Evolutionary conservation across 345 rosid species (phyloP), one percentile per base, ranked within the genome.

Genomic region (Ceriops zippeliana): DNA sequence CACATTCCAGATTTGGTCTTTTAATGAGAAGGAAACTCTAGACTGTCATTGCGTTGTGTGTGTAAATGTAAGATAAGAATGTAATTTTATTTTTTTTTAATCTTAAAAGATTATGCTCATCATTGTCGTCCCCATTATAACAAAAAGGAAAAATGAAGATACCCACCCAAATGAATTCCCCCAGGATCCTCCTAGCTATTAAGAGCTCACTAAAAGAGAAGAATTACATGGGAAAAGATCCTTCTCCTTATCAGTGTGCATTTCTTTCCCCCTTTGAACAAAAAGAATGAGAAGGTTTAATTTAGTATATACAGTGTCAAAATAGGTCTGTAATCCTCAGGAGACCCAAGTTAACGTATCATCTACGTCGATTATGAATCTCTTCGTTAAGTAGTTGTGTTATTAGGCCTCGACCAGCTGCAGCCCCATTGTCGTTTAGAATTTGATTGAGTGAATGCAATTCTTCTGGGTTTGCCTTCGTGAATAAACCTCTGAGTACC

Each of bases 391-490:
- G 83, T 62, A 93, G 90, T 62, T 58, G 71, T 2, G 76, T 68
- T 52, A 89, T 74, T 65, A 82, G 62, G 77, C 75, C 77, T 61
- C 28, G 71, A 65, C 80, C 81, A 56, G 73, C 57, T 56, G 71
- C 59, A 38, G 83, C 42, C 75, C 70, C 82, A 61, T 75, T 72
- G 31, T 78, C 74, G 6, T 71, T 81, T 74, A 90, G 65, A 64
- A 76, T 68, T 78, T 78, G 72, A 58, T 75, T 67, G 65, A 93
- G 86, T 26, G 82, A 63, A 61, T 66, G 75, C 65, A 93, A 62
- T 78, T 93, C 98, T 74, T 80, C 87, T 37, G 78, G 64, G 81
- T 80, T 83, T 10, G 96, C 97, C 81, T 87, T 93, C 86, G 84
- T 89, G 69, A 90, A 73, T 24, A 93, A 78, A 65, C 81, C 82